A percentile compares a stretch with the other conserved stretches of the same genome.
phyloP scores from a whole-genome alignment of 148 eudicot species.

The Bassia scoparia region DNA sequence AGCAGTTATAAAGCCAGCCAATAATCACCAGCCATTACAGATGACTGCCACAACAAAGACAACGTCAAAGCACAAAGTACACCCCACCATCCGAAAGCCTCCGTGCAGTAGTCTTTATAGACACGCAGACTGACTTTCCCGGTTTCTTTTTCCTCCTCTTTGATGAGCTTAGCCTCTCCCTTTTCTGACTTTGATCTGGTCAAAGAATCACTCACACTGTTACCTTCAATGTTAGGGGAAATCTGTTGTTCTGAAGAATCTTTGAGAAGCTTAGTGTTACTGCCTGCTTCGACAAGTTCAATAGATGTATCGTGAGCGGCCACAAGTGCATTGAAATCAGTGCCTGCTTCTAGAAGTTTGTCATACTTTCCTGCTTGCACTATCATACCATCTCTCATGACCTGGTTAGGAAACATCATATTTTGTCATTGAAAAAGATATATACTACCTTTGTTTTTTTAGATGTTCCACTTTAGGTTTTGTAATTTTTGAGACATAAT shows the following conservation, averaged over 20 bases:
- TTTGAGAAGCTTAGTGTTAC: slow-evolving; percentile 17
- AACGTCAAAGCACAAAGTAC: slow-evolving; percentile 37
- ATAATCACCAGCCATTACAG: slow-evolving; percentile 77
- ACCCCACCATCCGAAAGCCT: slow-evolving; percentile 96
- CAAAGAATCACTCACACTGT: slow-evolving; percentile 38
- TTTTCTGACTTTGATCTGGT: slow-evolving; percentile 33
- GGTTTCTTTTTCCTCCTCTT: slow-evolving; percentile 83
- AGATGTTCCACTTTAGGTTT: too few relatives aligned
- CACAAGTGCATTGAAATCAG: slow-evolving; percentile 71
- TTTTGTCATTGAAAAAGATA: too few relatives aligned
- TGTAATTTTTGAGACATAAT: too few relatives aligned
- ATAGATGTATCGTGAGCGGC: slow-evolving; percentile 87
- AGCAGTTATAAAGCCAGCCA: slow-evolving; percentile 91
- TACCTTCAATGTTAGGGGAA: slow-evolving; percentile 34
- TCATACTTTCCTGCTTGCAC: slow-evolving; percentile 87
- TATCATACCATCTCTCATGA: slow-evolving; percentile 86
- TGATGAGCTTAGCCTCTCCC: slow-evolving; percentile 71
- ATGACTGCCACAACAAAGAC: slow-evolving; percentile 66
- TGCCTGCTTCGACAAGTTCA: slow-evolving; percentile 77
- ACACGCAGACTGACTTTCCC: slow-evolving; percentile 71
- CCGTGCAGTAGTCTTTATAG: slow-evolving; percentile 73
- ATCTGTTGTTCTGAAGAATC: slow-evolving; percentile 40
- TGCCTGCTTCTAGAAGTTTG: slow-evolving; percentile 51
- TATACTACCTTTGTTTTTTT: too few relatives aligned
- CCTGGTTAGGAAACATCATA: slow-evolving; percentile 34